Evolutionary conservation across 2,329 filamentous ascomycete species (phyloP).

Genomic region (Cercospora brassicicola): DNA sequence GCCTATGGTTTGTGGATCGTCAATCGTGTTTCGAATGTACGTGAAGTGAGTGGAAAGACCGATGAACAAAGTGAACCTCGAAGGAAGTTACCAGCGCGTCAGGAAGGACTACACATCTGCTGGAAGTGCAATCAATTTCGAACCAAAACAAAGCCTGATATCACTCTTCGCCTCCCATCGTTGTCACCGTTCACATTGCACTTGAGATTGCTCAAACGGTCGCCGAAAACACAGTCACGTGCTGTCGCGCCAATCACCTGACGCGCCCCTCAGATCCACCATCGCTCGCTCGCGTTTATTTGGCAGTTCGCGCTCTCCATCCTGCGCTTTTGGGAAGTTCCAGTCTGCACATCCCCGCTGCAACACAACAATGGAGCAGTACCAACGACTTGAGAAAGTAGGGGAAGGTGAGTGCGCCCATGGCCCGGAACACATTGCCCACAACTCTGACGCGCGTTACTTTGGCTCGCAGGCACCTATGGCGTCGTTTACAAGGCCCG

Average conservation of each 20-base stretch:
- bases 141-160: not conserved
- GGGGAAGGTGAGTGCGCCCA: slow-evolving; percentile 70
- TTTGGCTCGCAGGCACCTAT: slow-evolving; percentile 70
- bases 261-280: not conserved
- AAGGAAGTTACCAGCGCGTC: not conserved
- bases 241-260: not conserved
- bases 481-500: slow-evolving; percentile 94
- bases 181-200: not conserved
- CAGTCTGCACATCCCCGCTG: not conserved
- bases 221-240: not conserved
- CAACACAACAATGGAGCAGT: slow-evolving; percentile 51
- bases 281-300: not conserved
- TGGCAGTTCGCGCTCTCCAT: not conserved
- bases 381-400: slow-evolving; percentile 95
- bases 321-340: not conserved
- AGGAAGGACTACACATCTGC: not conserved
- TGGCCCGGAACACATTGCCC: not conserved
- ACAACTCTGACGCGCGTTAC: not conserved
- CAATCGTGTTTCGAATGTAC: not conserved
- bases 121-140: not conserved
- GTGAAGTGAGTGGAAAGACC: not conserved
- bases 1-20: not conserved
- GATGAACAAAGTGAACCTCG: not conserved
- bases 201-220: not conserved
- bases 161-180: not conserved